These are phyloP conservation scores for Antarctomyces pellizariae DNA, from an alignment of 495 filamentous ascomycete species.

Conservation along the genomic window DNA sequence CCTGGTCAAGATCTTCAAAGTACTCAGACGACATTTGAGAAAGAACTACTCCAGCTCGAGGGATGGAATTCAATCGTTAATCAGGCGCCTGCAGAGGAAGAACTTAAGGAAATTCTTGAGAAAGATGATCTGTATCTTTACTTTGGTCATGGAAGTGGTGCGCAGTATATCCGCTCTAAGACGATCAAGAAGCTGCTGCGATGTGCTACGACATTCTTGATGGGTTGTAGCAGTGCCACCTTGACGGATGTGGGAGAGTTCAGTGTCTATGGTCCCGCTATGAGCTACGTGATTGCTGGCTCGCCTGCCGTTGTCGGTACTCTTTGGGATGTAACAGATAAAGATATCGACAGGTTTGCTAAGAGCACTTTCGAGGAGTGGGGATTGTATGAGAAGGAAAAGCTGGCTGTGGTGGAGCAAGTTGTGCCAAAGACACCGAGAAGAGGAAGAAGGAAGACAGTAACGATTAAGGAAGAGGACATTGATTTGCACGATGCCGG, in stretches of 20 bases:
- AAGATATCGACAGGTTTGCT: conserved; percentile 84
- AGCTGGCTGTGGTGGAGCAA: conserved; percentile 11
- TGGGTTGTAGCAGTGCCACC: conserved; percentile 71
- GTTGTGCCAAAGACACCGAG: conserved; percentile 6
- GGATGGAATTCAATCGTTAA: conserved; percentile 42
- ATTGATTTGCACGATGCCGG: too few species aligned
- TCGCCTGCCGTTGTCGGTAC: conserved; percentile 66
- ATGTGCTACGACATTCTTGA: conserved; percentile 65
- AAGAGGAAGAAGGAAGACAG: conserved; percentile 12
- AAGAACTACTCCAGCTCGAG: conserved; percentile 25
- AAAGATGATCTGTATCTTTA: conserved; percentile 54
- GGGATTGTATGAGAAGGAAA: conserved; percentile 37
- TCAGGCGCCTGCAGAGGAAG: conserved; percentile 47
- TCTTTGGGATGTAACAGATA: conserved; percentile 94
- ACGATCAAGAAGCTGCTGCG: conserved; percentile 55
- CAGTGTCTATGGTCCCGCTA: conserved; percentile 69
- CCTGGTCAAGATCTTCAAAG: conserved; percentile 55
- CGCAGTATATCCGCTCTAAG: conserved; percentile 68
- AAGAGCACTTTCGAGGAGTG: conserved; percentile 54
- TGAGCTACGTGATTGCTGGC: conserved; percentile 76
- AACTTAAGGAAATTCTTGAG: conserved; percentile 41
- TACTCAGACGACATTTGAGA: conserved; percentile 55
- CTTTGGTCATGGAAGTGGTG: conserved; percentile 90
- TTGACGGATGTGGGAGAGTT: conserved; percentile 67
- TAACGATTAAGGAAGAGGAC: conserved; percentile 6